Percentiles rank a stretch among this genome's conserved stretches.
These are phyloP conservation scores for Sporothrix phasma DNA, from an alignment of 2,329 filamentous ascomycete species.

Conservation along the genomic window DNA sequence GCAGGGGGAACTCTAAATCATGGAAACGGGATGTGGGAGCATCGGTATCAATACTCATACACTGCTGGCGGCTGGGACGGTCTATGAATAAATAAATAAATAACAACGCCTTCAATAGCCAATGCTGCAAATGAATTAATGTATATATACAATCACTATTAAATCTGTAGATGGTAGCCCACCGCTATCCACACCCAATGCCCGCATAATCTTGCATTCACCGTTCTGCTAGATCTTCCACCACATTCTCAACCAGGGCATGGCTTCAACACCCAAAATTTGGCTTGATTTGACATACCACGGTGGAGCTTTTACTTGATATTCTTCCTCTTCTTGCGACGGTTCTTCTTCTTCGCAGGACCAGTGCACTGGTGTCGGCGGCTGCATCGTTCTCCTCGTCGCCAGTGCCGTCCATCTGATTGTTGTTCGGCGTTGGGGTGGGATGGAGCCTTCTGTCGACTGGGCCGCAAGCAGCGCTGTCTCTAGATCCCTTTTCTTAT, in stretches of 20 bases:
- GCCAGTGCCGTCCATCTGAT: neutral
- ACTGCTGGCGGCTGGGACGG: too few relatives aligned
- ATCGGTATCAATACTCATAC: too few relatives aligned
- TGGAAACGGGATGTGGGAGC: too few relatives aligned
- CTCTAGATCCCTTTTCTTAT: conserved; percentile 13
- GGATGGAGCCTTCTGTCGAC: neutral
- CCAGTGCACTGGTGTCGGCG: conserved; percentile 10
- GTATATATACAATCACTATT: neutral
- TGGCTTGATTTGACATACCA: neutral
- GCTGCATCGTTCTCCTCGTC: conserved; percentile 12
- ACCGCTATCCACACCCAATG: neutral
- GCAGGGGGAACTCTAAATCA: too few relatives aligned
- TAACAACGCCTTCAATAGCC: neutral
- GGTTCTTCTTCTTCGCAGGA: conserved; percentile 28
- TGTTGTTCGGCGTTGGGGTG: neutral
- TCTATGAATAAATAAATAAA: too few relatives aligned
- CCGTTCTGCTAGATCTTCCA: neutral
- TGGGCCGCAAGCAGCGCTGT: neutral
- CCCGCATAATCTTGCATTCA: neutral
- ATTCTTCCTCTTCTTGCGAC: conserved; percentile 27
- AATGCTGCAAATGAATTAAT: neutral
- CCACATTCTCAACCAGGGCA: neutral
- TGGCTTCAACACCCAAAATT: neutral
- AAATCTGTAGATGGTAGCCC: neutral
- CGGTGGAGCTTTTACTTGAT: neutral